phyloP scores from a whole-genome alignment of 805 yeast genomes.

The Ogataea saltuana region DNA sequence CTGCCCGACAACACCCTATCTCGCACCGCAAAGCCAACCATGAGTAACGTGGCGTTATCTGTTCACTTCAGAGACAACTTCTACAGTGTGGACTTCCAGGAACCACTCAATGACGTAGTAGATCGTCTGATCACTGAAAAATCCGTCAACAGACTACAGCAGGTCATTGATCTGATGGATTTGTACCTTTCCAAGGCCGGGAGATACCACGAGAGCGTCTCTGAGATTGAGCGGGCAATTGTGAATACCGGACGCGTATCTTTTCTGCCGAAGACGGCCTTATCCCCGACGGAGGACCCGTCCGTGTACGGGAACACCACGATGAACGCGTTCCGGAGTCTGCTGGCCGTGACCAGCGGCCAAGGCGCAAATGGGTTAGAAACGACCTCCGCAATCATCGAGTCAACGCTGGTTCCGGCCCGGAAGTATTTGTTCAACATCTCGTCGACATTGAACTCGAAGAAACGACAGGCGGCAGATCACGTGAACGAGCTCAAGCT shows the following conservation, averaged over 20 bases:
- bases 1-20: neutral
- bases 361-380: constrained; percentile 15
- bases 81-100: constrained; percentile 11
- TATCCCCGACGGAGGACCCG: neutral
- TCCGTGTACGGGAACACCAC: constrained; percentile 10
- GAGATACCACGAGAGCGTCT: constrained; percentile 7
- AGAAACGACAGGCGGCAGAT: neutral
- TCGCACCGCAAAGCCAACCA: neutral
- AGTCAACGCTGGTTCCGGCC: constrained; percentile 16
- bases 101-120: constrained; percentile 15
- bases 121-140: constrained; percentile 13
- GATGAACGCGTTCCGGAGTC: constrained; percentile 11
- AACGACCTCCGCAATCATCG: constrained; percentile 3
- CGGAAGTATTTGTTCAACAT: constrained; percentile 17
- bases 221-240: neutral
- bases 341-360: constrained; percentile 12
- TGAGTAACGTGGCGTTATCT: constrained; percentile 23
- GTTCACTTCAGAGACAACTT: constrained; percentile 20
- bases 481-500: constrained; percentile 2
- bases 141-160: constrained; percentile 10
- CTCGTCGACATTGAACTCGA: constrained; percentile 1
- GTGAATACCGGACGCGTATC: neutral
- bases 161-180: constrained; percentile 17
- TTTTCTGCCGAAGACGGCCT: neutral
- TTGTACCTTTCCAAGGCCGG: constrained; percentile 10